Conservation (phyloP, 192 early-diverging fungal genomes). For the Coemansia sp. region DNA sequence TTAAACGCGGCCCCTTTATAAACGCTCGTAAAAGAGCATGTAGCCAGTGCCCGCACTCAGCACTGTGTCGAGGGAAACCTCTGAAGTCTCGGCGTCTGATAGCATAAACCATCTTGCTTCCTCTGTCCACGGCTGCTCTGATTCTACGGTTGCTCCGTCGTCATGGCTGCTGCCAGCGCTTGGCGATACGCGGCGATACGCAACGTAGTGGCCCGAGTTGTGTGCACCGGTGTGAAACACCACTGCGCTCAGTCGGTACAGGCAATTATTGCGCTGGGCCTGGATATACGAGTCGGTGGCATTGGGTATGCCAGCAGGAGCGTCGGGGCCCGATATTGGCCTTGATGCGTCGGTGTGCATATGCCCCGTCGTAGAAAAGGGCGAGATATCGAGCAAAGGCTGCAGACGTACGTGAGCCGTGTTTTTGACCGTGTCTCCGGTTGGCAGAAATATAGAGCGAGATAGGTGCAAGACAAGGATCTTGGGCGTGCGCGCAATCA, state of each 20-base stretch:
- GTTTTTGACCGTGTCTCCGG: slow-evolving; percentile 77
- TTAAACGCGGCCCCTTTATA: slow-evolving; percentile 5
- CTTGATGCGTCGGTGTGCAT: slow-evolving; percentile 60
- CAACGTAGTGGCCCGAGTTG: slow-evolving; percentile 89
- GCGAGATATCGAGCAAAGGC: slow-evolving; percentile 74
- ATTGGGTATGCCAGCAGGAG: background rate
- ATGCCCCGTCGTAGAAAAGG: slow-evolving; percentile 73
- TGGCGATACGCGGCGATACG: slow-evolving; percentile 68
- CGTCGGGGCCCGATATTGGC: slow-evolving; percentile 39
- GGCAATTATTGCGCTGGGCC: slow-evolving; percentile 37
- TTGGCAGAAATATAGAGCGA: slow-evolving; percentile 76
- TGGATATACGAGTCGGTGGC: slow-evolving; percentile 13
- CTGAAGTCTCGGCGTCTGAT: slow-evolving; percentile 59
- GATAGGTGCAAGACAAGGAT: slow-evolving; percentile 86
- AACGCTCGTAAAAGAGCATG: slow-evolving; percentile 57
- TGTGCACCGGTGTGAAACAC: slow-evolving; percentile 88
- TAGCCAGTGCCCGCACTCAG: slow-evolving; percentile 53
- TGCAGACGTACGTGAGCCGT: slow-evolving; percentile 70
- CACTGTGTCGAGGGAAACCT: slow-evolving; percentile 48
- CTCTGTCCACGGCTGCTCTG: background rate
- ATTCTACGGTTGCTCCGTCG: background rate
- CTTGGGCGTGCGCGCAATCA: slow-evolving; percentile 84
- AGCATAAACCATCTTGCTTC: slow-evolving; percentile 65
- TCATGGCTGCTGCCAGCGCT: background rate
- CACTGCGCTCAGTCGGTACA: slow-evolving; percentile 77